Base-by-base conservation (phyloP, 2,329 filamentous ascomycete genomes). In the Cytospora leucostoma region DNA sequence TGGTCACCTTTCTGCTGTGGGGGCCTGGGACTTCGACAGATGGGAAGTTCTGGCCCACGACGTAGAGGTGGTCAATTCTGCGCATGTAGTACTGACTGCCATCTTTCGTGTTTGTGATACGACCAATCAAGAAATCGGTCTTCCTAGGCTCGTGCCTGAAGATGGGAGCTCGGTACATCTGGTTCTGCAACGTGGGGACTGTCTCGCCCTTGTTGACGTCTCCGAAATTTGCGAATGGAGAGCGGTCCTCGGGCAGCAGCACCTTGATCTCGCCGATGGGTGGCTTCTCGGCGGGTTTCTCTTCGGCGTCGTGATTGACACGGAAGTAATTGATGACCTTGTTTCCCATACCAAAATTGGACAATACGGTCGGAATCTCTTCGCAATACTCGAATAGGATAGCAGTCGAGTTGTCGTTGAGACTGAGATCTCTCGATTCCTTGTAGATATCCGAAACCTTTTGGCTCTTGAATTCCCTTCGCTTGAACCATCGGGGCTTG, bases 291-390 rank as follows among this genome's bases (percentile, higher is more conserved):
- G 91, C 84, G 59, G 86, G 83, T 56, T 87, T 85, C 65, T 95
- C 91, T 53, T 96, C 91, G 38, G 84, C 84, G 50, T 83, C 81
- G 49, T 85, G 85, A 72, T 92, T 90, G 64, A 93, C 88, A 47
- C 92, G 90, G 74, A 97, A 97, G 76, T 98, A 99, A 75, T 99
- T 98, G 80, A 98, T 92, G 64, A 99, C 85, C 59, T 93, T 90
- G 74, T 90, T 96, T 59, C 93, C 93, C 95, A 99, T 99, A 68
- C 94, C 95, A 71, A 97, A 97, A 73, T 96, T 97, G 51, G 94
- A 97, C 66, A 99, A 80, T 65, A 96, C 92, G 11, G 89, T 90
- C 0, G 95, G 95, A 67, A 92, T 89, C 71, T 97, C 93, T 76
- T 99, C 95, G 10, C 92, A 96, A 74, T 99, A 99, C 76, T 99